These are phyloP conservation scores for Calonectria henricotiae DNA, from an alignment of 2,329 filamentous ascomycete species.

Conservation along the genomic window DNA sequence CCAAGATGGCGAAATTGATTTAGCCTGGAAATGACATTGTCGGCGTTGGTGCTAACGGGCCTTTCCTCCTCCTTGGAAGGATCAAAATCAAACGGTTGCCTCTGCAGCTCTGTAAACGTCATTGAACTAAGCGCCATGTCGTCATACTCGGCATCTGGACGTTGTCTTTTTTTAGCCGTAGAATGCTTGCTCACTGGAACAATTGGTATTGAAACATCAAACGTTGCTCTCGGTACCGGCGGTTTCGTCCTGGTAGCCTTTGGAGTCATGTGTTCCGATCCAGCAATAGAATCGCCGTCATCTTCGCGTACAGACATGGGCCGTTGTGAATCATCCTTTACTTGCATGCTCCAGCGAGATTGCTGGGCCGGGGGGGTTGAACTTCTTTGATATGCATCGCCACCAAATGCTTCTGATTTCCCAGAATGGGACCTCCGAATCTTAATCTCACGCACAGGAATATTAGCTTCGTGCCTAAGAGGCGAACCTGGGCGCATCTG, in stretches of 20 bases:
- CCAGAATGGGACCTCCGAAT: constrained; percentile 51
- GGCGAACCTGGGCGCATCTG: constrained; percentile 49
- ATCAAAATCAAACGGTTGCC: constrained; percentile 73
- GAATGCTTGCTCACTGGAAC: constrained; percentile 40
- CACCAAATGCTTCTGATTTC: constrained; percentile 44
- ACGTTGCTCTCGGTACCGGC: constrained; percentile 41
- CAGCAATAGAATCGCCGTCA: constrained; percentile 50
- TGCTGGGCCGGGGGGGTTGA: constrained; percentile 50
- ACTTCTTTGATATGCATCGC: constrained; percentile 44
- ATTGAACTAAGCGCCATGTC: constrained; percentile 71
- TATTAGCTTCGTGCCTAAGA: constrained; percentile 53
- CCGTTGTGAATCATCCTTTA: constrained; percentile 41
- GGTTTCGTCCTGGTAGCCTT: constrained; percentile 49
- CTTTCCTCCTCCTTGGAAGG: constrained; percentile 64
- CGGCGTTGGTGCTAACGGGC: constrained; percentile 57
- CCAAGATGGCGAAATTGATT: constrained; percentile 66
- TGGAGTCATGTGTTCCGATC: constrained; percentile 46
- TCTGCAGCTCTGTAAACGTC: constrained; percentile 67
- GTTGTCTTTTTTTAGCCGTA: constrained; percentile 61
- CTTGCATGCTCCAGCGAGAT: constrained; percentile 45
- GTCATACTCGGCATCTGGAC: constrained; percentile 70
- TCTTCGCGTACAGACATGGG: constrained; percentile 42
- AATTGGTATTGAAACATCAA: constrained; percentile 49
- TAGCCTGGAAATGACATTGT: constrained; percentile 66
- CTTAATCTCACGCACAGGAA: constrained; percentile 61